Evolutionary conservation across 2,329 filamentous ascomycete species (phyloP).

Genomic region (Alternaria sp.): DNA sequence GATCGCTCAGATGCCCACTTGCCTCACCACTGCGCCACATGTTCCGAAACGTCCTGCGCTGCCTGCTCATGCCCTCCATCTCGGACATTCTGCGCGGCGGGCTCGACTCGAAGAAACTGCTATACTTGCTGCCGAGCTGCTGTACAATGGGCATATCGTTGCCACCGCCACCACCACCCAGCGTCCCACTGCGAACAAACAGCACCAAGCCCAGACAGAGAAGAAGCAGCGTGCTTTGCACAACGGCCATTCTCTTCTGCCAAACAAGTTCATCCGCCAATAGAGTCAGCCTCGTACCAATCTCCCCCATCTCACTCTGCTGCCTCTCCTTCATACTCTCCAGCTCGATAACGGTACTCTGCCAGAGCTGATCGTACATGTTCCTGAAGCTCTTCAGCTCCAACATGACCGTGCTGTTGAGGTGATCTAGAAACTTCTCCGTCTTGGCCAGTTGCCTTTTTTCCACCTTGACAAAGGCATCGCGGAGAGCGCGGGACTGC

Average conservation of each 20-base stretch:
- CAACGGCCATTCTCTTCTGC: slow-evolving; percentile 89
- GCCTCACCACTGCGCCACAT: slow-evolving; percentile 46
- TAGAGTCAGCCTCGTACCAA: slow-evolving; percentile 81
- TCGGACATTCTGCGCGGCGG: slow-evolving; percentile 40
- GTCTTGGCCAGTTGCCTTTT: slow-evolving; percentile 88
- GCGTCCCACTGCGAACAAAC: slow-evolving; percentile 63
- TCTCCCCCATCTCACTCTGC: slow-evolving; percentile 81
- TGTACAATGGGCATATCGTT: slow-evolving; percentile 57
- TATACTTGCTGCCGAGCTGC: slow-evolving; percentile 52
- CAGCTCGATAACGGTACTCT: slow-evolving; percentile 90
- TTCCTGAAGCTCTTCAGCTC: slow-evolving; percentile 70
- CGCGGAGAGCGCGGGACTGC: slow-evolving; percentile 87
- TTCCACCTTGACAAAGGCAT: slow-evolving; percentile 86
- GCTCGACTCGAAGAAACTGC: slow-evolving; percentile 45
- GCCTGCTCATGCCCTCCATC: slow-evolving; percentile 22
- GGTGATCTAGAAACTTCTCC: slow-evolving; percentile 77
- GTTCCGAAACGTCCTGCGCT: slow-evolving; percentile 43
- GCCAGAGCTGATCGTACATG: slow-evolving; percentile 97
- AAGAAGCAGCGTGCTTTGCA: slow-evolving; percentile 87
- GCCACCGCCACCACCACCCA: slow-evolving; percentile 31
- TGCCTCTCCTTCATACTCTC: slow-evolving; percentile 88
- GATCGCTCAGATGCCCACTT: slow-evolving; percentile 2
- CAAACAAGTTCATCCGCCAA: slow-evolving; percentile 90
- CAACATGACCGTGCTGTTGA: slow-evolving; percentile 87
- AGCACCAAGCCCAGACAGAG: slow-evolving; percentile 88